phyloP scores from a whole-genome alignment of 768 basidiomycete species.

The Lactifluus subvellereus region DNA sequence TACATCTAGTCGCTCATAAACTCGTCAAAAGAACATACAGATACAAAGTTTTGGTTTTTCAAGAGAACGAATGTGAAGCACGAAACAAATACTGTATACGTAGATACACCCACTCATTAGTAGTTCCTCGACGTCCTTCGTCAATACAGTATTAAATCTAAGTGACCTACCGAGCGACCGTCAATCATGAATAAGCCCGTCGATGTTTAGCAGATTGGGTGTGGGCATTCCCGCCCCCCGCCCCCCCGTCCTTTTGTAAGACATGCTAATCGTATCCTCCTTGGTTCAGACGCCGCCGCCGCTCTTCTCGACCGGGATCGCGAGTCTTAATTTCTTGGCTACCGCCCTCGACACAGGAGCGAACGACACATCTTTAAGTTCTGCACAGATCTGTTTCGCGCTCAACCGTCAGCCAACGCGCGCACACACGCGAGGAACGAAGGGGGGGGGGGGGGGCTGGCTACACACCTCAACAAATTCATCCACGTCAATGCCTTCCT shows the following conservation, averaged over 20 bases:
- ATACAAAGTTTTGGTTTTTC: too few relatives aligned
- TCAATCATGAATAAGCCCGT: not conserved
- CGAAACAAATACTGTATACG: not conserved
- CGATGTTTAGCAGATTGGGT: not conserved
- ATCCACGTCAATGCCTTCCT: constrained; percentile 63
- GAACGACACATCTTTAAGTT: constrained; percentile 60
- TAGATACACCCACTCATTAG: not conserved
- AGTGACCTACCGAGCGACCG: not conserved
- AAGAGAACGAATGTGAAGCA: not conserved
- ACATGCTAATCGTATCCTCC: not conserved
- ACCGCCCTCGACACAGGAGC: constrained; percentile 32
- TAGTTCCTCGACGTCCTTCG: not conserved
- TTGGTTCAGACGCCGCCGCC: constrained; percentile 43
- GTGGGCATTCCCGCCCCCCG: not conserved
- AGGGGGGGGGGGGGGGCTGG: too few relatives aligned
- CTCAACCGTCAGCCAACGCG: constrained; percentile 4
- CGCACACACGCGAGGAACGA: not conserved
- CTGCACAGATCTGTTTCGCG: constrained; percentile 56
- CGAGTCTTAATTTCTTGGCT: constrained; percentile 35
- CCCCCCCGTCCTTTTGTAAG: not conserved
- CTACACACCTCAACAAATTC: constrained; percentile 79
- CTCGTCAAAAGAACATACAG: too few relatives aligned
- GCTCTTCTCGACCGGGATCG: constrained; percentile 50
- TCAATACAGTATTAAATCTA: not conserved
- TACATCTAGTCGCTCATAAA: too few relatives aligned